These are phyloP conservation scores for Diplodia scrobiculata DNA, from an alignment of 2,329 filamentous ascomycete species.

Conservation along the genomic window DNA sequence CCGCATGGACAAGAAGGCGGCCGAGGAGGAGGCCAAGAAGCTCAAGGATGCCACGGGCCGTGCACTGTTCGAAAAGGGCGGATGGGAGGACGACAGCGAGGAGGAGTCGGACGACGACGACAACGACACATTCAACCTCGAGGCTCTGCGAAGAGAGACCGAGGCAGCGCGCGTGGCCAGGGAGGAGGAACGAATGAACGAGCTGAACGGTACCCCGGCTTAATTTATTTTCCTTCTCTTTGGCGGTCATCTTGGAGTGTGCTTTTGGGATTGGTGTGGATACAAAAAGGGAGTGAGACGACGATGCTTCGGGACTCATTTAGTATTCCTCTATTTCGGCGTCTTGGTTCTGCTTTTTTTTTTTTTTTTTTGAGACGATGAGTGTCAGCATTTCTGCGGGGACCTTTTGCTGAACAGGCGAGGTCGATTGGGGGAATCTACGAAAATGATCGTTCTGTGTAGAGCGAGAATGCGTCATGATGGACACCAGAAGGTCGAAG, in stretches of 20 bases:
- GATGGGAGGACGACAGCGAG: constrained; percentile 72
- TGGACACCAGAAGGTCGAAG: background rate
- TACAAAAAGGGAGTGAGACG: constrained; percentile 22
- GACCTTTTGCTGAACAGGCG: constrained; percentile 7
- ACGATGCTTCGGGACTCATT: constrained; percentile 13
- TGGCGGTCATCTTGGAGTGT: background rate
- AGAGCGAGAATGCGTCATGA: constrained; percentile 11
- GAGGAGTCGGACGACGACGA: constrained; percentile 65
- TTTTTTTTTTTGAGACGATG: background rate
- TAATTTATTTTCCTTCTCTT: background rate
- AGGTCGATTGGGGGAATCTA: constrained; percentile 15
- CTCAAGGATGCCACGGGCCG: constrained; percentile 95
- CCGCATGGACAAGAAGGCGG: constrained; percentile 89
- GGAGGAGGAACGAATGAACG: constrained; percentile 69
- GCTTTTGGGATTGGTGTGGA: constrained; percentile 14
- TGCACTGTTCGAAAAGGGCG: constrained; percentile 93
- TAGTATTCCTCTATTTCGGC: constrained; percentile 17
- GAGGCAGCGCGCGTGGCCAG: constrained; percentile 71
- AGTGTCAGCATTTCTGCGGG: constrained; percentile 7
- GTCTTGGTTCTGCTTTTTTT: background rate
- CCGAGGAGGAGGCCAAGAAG: constrained; percentile 84
- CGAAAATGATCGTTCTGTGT: constrained; percentile 9
- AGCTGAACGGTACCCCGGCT: background rate
- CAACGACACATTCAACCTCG: constrained; percentile 73
- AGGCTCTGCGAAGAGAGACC: constrained; percentile 81